These are phyloP conservation scores for Pichia sp. DNA, from an alignment of 1,139 yeast genomes.

Conservation along the genomic window DNA sequence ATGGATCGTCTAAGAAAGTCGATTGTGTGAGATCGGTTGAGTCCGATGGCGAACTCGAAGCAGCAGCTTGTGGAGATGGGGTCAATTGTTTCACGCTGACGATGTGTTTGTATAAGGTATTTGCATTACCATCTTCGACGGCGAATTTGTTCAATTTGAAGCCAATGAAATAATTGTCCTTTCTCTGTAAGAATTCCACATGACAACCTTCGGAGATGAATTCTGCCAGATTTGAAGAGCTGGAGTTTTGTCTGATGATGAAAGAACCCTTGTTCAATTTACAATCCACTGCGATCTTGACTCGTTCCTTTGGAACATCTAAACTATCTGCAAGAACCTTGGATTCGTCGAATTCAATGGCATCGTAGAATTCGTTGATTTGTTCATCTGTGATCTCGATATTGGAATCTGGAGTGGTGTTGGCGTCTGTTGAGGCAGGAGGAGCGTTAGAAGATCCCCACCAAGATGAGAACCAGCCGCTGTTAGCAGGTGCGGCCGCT, in stretches of 20 bases:
- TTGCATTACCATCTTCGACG: constrained; percentile 82
- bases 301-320: constrained; percentile 73
- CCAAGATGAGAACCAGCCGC: constrained; percentile 64
- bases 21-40: neutral
- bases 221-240: constrained; percentile 59
- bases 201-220: constrained; percentile 81
- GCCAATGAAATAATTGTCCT: constrained; percentile 71
- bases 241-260: constrained; percentile 47
- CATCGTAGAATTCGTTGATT: constrained; percentile 82
- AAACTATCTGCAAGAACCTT: constrained; percentile 50
- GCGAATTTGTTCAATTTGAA: constrained; percentile 78
- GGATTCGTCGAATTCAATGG: constrained; percentile 87
- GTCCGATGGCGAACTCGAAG: constrained; percentile 20
- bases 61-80: constrained; percentile 21
- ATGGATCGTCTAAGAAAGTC: constrained; percentile 43
- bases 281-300: constrained; percentile 64
- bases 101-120: constrained; percentile 74
- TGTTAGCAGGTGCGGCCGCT: constrained; percentile 10
- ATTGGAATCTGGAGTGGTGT: constrained; percentile 14
- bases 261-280: constrained; percentile 77
- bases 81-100: constrained; percentile 78
- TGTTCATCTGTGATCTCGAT: constrained; percentile 59
- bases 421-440: constrained; percentile 5
- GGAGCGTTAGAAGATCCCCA: constrained; percentile 39
- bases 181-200: constrained; percentile 70